Base-by-base conservation (phyloP, 176 grass and related monocot species). In the Echinochloa phyllopogon region DNA sequence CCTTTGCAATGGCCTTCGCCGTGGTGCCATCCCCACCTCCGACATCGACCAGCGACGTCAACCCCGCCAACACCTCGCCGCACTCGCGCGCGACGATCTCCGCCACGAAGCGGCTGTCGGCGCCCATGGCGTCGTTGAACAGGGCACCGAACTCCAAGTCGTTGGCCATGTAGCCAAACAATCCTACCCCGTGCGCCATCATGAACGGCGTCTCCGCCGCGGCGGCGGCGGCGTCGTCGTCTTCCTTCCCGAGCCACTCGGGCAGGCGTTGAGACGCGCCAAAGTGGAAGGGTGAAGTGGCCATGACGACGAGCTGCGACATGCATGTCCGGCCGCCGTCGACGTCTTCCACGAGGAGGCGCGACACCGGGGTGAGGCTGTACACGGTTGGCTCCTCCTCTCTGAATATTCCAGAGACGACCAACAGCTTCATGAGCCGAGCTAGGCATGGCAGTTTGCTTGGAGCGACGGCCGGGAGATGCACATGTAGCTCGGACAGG, bases 391-490 rank as follows among this genome's bases (percentile, higher is more conserved):
- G 38, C 4, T 36, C 12, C 1, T 45, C 13, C 41, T 16, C 53
- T 0, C 5, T 20, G 47, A 87, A 82, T 66, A 84, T 6, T 5
- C 84, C 81, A 12, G 16, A 10, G 8, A 21, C 25, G 29, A 69
- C 44, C 15, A 94, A 23, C 23, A 86, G 5, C 40, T 84, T 76
- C 89, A 89, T 86, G 27, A 94, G 76, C 56, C 89, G 89, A 8
- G 23, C 1, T 21, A 90, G 61, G 77, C 43, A 48, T 25, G 72
- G 50, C n/a, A 27, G 40, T 21, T 67, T 84, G 65, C 25, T 45
- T 18, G 44, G 4, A 24, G 58, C 29, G 29, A 33, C 29, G 29
- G 29, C 7, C 0, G 81, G 72, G 45, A 88, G 71, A 21, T 21
- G 4, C 0, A 71, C 57, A 0, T 77, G 64, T 4, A 92, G 49